Base-by-base conservation (phyloP, 2,329 filamentous ascomycete species). In the Phyllosticta paracitricarpa region DNA sequence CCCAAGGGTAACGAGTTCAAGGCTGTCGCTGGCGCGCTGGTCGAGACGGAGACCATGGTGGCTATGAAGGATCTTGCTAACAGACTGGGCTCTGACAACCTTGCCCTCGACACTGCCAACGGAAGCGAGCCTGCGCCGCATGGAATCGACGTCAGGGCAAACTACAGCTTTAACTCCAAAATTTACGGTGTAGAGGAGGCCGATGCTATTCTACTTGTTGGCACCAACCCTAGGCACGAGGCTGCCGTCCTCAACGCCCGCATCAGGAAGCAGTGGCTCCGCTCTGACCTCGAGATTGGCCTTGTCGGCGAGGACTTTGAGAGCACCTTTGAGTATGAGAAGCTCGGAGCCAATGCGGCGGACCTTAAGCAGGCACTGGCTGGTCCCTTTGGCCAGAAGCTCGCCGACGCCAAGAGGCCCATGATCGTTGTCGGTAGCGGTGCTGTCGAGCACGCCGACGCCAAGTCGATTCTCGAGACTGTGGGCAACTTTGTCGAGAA, bases 21-120 rank as follows among this genome's bases (percentile, higher is more conserved):
- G 82, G 88, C 87, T 35, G 85, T 99, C 72, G 90, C 93, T 67
- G 94, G 94, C 69, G 90, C 93, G 69, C 83, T 99, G 56, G 87
- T 89, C 57, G 94, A 99, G 74, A 89, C 91, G 7, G 94, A 99
- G 79, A 89, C 92, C 22, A 81, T 99, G 66, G 93, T 97, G 64
- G 93, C 93, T 61, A 90, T 96, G 80, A 99, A 99, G 82, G 94
- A 99, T 70, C 82, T 99, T 66, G 91, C 91, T 69, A 99, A 99
- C 82, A 93, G 87, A 77, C 88, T 99, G 65, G 91, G 91, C 64
- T 97, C 94, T 2, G 94, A 99, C 68, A 99, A 97, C 76, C 81
- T 99, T 64, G 90, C 91, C 64, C 84, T 97, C 54, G 94, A 99
- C 73, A 92, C 92, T 72, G 89, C 91, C 51, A 85, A 85, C 61